Evolutionary conservation across 2,329 filamentous ascomycete genomes (phyloP), one percentile per base, ranked within the genome.

Genomic region (Xylogone sp.): DNA sequence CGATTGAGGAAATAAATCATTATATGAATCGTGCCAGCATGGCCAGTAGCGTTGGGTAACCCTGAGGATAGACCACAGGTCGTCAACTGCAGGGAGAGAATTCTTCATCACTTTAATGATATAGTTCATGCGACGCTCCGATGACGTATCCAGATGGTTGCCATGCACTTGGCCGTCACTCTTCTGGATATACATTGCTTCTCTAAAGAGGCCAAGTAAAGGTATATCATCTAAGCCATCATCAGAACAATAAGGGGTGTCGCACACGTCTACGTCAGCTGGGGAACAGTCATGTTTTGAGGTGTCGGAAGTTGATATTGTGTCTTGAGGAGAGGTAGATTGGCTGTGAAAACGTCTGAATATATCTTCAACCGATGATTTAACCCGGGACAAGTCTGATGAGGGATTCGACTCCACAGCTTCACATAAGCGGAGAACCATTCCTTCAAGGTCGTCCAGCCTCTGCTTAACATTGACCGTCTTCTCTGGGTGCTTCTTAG

Each of bases 381-480:
- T 52, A 22, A 56, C 43, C 1, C 46, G 7, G 8, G 45, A 22
- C 18, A 42, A 20, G 19, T 13, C 51, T 8, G 50, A 46, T 12
- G 51, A 49, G 3, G 24, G 13, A 44, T 50, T 48, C 5, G 50
- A 13, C 19, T 54, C 50, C 13, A 60, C 43, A 12, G 48, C 51
- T 18, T 45, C 44, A 44, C 50, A 59, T 16, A 60, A 22, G 12
- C 43, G 45, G 8, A 47, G 51, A 24, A 67, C 52, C 48, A 62
- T 58, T 18, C 43, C 51, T 50, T 66, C 64, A 34, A 68, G 57
- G 44, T 64, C 59, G 6, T 60, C 57, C 9, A 67, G 48, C 43
- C 50, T 55, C 34, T 48, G 45, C 22, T 54, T 45, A 10, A 49
- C 16, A 44, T 54, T 42, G 10, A 48, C 31, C 13, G 55, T 51